Percentiles rank a stretch among this genome's conserved stretches.
phyloP scores from a whole-genome alignment of 768 basidiomycete genomes.

The Boletus vermiculosoides region DNA sequence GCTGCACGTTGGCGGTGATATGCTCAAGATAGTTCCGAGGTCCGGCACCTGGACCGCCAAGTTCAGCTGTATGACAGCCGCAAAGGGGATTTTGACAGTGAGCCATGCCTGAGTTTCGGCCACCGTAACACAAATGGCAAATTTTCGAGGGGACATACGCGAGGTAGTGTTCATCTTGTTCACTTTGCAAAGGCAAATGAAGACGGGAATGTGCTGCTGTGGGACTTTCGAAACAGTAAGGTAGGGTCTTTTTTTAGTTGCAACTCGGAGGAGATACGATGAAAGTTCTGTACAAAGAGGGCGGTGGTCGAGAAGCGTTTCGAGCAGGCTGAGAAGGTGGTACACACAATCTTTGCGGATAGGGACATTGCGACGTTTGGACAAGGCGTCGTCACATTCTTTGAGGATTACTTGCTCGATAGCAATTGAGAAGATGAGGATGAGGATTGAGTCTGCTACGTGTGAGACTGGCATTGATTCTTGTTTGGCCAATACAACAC shows the following conservation, averaged over 20 bases:
- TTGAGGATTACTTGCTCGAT: conserved; percentile 30
- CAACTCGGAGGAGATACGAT: conserved; percentile 15
- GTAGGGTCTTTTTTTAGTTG: conserved; percentile 30
- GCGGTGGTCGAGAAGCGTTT: conserved; percentile 35
- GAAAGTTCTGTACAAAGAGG: conserved; percentile 31
- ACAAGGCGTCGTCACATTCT: conserved; percentile 39
- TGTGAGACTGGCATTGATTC: conserved; percentile 1
- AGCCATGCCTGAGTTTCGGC: conserved; percentile 47
- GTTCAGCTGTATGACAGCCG: conserved; percentile 49
- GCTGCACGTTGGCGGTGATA: conserved; percentile 7
- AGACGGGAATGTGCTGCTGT: conserved; percentile 44
- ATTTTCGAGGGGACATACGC: conserved; percentile 29
- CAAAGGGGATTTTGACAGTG: conserved; percentile 36
- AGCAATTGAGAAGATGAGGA: conserved; percentile 1
- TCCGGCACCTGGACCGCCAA: conserved; percentile 50
- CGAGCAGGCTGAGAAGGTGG: conserved; percentile 34
- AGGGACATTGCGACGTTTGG: conserved; percentile 43
- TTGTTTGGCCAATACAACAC: conserved; percentile 23
- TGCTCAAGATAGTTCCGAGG: conserved; percentile 32
- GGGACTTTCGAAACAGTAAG: conserved; percentile 51
- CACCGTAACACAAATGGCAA: conserved; percentile 30
- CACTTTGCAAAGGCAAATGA: conserved; percentile 47
- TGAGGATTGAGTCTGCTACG: conserved; percentile 1
- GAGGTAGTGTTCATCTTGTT: conserved; percentile 40
- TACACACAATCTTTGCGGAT: conserved; percentile 42